phyloP scores from a whole-genome alignment of 352 stramenopile species.

The Phytophthora pisi region DNA sequence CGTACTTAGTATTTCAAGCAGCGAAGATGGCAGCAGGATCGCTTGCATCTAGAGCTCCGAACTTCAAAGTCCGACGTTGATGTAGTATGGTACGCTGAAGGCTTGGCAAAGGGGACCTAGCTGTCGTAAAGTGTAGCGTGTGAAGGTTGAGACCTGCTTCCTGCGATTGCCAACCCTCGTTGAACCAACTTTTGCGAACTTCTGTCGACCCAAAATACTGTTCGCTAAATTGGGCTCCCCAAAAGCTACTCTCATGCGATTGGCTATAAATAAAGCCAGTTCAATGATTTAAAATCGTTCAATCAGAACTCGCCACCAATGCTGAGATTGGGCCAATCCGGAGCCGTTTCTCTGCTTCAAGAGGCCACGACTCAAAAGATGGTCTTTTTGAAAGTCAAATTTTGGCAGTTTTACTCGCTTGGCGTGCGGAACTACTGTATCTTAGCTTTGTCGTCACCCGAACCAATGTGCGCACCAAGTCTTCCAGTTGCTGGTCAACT shows the following conservation, averaged over 20 bases:
- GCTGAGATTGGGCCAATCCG: conserved; percentile 46
- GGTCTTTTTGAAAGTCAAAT: neutral
- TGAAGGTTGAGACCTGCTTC: too few relatives aligned
- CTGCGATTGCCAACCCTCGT: neutral
- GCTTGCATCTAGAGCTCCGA: neutral
- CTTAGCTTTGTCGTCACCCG: too few relatives aligned
- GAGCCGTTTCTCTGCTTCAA: neutral
- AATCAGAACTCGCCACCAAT: conserved; percentile 28
- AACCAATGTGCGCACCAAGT: too few relatives aligned
- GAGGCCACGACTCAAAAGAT: conserved; percentile 5
- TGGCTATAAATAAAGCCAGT: conserved; percentile 25
- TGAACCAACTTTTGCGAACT: neutral
- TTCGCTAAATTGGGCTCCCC: neutral
- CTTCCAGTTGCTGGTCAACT: too few relatives aligned
- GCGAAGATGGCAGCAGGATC: neutral
- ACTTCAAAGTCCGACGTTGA: too few relatives aligned
- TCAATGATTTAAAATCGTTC: conserved; percentile 45
- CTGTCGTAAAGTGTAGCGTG: too few relatives aligned
- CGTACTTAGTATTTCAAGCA: conserved; percentile 1
- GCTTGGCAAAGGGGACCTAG: too few relatives aligned
- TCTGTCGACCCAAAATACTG: conserved; percentile 1
- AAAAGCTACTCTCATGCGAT: neutral
- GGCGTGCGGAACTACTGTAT: too few relatives aligned
- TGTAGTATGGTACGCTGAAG: too few relatives aligned
- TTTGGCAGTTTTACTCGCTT: too few relatives aligned